Conservation (phyloP, 148 eudicot genomes). For the Heliamphora exappendiculata region DNA sequence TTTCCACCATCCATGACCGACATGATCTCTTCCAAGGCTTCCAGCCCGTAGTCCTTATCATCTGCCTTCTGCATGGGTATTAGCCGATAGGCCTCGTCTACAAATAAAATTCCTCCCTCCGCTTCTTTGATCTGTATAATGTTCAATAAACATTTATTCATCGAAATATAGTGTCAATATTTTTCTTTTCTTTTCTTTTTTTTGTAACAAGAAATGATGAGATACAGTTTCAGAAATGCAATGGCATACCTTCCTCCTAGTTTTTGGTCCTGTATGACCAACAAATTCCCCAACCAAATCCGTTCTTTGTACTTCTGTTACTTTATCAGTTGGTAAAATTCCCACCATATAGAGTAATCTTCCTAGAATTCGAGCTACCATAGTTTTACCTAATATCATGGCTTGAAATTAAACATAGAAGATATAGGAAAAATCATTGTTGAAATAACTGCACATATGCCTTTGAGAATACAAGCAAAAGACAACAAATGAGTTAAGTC, state of each 20-base stretch:
- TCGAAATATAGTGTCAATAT: not conserved
- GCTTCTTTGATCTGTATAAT: constrained; percentile 79
- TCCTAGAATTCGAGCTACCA: constrained; percentile 99
- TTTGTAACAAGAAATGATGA: not conserved
- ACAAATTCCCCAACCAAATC: constrained; percentile 98
- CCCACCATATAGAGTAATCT: constrained; percentile 91
- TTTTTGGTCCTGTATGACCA: constrained; percentile 98
- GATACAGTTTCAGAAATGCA: not conserved
- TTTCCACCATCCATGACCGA: constrained; percentile 96
- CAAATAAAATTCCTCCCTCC: constrained; percentile 94
- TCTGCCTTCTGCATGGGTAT: constrained; percentile 96
- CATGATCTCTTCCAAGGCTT: constrained; percentile 98
- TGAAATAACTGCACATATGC: not conserved
- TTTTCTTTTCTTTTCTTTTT: too few species aligned
- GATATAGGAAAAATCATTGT: not conserved
- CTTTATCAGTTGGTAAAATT: constrained; percentile 82
- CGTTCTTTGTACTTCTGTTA: constrained; percentile 96
- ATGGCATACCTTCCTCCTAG: constrained; percentile 75
- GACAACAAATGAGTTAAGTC: too few species aligned
- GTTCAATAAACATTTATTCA: not conserved
- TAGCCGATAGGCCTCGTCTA: constrained; percentile 94
- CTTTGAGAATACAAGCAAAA: not conserved
- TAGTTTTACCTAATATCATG: constrained; percentile 66
- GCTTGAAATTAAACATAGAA: not conserved
- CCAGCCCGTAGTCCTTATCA: constrained; percentile 94